Base-by-base conservation (phyloP, 495 filamentous ascomycete species). In the Trichoderma gamsii region DNA sequence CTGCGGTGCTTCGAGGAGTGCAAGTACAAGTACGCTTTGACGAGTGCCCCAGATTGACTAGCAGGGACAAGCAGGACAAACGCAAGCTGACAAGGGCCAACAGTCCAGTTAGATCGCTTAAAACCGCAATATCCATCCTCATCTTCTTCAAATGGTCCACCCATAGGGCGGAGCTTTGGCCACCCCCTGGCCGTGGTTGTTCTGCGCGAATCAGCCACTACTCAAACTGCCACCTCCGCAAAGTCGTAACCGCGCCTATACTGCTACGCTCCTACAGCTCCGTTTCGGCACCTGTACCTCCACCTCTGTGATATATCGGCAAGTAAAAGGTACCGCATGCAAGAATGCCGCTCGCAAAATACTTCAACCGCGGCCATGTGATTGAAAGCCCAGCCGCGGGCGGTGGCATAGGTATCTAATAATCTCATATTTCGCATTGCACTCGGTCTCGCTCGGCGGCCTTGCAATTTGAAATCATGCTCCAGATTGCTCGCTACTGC, bases 101-200 rank as follows among this genome's bases (percentile, higher is more conserved):
- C 6, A 32, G 27, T 21, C 56, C 23, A 52, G 49, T 23, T n/a
- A 61, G 56, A 61, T 61, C 56, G 56, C 56, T 61, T 61, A 61
- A 61, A n/a, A 32, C 56, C 8, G 56, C 21, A 29, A 16, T 61
- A 11, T 29, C 27, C 56, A 29, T 61, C 56, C 56, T 52, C 56
- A 61, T 27, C 25, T 21, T 29, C 56, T 61, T 61, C 27, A 32
- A 29, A 25, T 61, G 56, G 27, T 61, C 56, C 56, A 61, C 56
- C 16, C 56, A 61, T 61, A 61, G 56, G 56, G 56, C 56, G 56
- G 56, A 61, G 56, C 56, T 61, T 61, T 61, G 56, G 56, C 27
- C 56, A 32, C 56, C 25, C 1, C 27, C 25, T 61, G 56, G 23
- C 56, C 8, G 16, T 61, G 56, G 21, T 59, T 59, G 52, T 25